Evolutionary conservation across 2,329 filamentous ascomycete genomes (phyloP).

Genomic region (Paraconiothyrium brasiliense): DNA sequence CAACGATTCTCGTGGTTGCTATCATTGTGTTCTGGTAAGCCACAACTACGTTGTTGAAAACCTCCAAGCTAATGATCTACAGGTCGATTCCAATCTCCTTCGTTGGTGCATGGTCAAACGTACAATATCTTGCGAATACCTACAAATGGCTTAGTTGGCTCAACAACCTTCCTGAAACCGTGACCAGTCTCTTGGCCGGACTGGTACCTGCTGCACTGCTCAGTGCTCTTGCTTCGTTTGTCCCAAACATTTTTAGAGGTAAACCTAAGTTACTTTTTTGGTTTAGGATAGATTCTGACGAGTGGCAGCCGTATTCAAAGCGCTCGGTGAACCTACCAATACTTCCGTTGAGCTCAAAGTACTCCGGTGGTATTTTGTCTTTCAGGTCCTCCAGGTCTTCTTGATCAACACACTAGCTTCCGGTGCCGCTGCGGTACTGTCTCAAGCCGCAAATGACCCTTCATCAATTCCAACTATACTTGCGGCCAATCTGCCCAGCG

Average conservation of each 20-base stretch:
- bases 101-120: slow-evolving; percentile 87
- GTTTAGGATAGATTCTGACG: slow-evolving; percentile 18
- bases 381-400: slow-evolving; percentile 93
- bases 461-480: slow-evolving; percentile 69
- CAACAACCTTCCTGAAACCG: slow-evolving; percentile 70
- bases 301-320: slow-evolving; percentile 74
- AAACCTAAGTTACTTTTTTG: slow-evolving; percentile 47
- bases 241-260: slow-evolving; percentile 85
- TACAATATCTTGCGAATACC: slow-evolving; percentile 71
- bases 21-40: slow-evolving; percentile 83
- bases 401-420: slow-evolving; percentile 85
- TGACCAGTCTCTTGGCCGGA: slow-evolving; percentile 85
- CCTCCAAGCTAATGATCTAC: slow-evolving; percentile 71
- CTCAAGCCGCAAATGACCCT: slow-evolving; percentile 71
- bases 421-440: slow-evolving; percentile 75
- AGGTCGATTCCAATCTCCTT: slow-evolving; percentile 81
- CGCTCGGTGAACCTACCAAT: slow-evolving; percentile 80
- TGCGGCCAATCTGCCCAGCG: slow-evolving; percentile 77
- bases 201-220: slow-evolving; percentile 82
- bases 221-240: slow-evolving; percentile 83
- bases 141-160: slow-evolving; percentile 80
- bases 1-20: slow-evolving; percentile 76
- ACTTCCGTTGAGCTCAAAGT: slow-evolving; percentile 87
- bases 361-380: slow-evolving; percentile 90
- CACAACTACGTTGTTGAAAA: background rate